Percentiles rank a stretch among this genome's conserved stretches.
These are phyloP conservation scores for Puccinia triticina DNA, from an alignment of 1,284 basidiomycete genomes.

Conservation along the genomic window DNA sequence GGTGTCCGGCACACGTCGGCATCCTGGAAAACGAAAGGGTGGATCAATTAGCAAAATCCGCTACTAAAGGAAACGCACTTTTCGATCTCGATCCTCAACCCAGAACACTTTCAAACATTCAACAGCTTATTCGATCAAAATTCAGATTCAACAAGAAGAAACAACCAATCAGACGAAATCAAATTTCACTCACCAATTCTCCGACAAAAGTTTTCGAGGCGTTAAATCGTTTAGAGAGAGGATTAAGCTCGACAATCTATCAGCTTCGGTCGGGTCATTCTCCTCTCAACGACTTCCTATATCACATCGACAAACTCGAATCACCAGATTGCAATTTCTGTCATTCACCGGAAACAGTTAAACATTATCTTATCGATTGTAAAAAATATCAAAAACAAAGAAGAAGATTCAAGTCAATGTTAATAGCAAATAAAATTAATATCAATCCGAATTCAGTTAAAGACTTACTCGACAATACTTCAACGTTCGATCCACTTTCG, in stretches of 20 bases:
- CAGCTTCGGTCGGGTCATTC: too few relatives aligned
- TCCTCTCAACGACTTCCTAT: background rate
- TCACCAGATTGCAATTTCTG: background rate
- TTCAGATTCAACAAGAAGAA: constrained; percentile 1
- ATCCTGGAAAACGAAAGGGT: background rate
- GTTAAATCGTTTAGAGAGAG: background rate
- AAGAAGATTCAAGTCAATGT: background rate
- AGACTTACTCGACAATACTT: too few relatives aligned
- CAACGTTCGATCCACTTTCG: too few relatives aligned
- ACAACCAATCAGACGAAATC: background rate
- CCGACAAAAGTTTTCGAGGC: background rate
- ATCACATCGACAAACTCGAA: background rate
- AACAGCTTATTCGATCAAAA: background rate
- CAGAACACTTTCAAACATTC: background rate
- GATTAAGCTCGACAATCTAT: too few relatives aligned
- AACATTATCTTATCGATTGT: too few relatives aligned
- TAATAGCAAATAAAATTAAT: background rate
- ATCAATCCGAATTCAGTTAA: too few relatives aligned
- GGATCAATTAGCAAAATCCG: background rate
- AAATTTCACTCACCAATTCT: too few relatives aligned
- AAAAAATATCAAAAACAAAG: background rate
- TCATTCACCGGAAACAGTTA: background rate
- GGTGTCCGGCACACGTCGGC: background rate
- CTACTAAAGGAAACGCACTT: too few relatives aligned
- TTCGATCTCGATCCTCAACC: too few relatives aligned